phyloP scores from a whole-genome alignment of 108 stramenopile genomes.

The Skeletonema costatum region DNA sequence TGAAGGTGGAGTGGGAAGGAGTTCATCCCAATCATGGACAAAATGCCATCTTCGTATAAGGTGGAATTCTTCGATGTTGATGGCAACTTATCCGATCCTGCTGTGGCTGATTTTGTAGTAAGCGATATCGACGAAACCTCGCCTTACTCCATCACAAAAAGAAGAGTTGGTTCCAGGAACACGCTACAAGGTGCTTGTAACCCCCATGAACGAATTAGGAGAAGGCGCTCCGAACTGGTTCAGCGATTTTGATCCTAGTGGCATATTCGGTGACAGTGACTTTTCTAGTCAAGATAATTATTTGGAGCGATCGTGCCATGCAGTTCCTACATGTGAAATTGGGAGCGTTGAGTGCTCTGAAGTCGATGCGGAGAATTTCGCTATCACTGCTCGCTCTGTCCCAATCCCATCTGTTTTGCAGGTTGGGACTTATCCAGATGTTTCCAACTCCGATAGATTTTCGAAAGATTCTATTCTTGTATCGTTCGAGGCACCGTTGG shows the following conservation, averaged over 20 bases:
- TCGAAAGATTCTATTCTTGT: conserved; percentile 42
- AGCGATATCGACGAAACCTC: conserved; percentile 35
- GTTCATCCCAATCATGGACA: conserved; percentile 45
- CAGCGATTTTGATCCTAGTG: conserved; percentile 29
- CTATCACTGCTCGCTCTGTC: conserved; percentile 45
- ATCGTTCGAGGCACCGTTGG: conserved; percentile 34
- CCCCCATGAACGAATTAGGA: conserved; percentile 39
- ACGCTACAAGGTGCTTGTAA: conserved; percentile 34
- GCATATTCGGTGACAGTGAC: conserved; percentile 17
- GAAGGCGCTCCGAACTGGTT: conserved; percentile 47
- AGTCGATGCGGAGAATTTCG: conserved; percentile 24
- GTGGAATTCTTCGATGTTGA: conserved; percentile 46
- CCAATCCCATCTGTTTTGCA: conserved; percentile 33
- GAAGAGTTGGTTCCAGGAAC: conserved; percentile 29
- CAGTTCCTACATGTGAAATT: conserved; percentile 52
- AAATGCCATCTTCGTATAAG: conserved; percentile 33
- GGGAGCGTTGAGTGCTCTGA: conserved; percentile 43
- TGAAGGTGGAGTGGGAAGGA: conserved; percentile 56
- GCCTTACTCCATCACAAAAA: conserved; percentile 33
- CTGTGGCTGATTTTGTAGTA: conserved; percentile 6
- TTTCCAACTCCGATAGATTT: conserved; percentile 43
- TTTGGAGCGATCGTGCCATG: conserved; percentile 34
- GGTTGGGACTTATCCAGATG: conserved; percentile 46
- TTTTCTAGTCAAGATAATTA: conserved; percentile 29
- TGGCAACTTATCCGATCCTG: neutral